Conservation (phyloP, 2,329 filamentous ascomycete genomes). For the Microdochium nivale region DNA sequence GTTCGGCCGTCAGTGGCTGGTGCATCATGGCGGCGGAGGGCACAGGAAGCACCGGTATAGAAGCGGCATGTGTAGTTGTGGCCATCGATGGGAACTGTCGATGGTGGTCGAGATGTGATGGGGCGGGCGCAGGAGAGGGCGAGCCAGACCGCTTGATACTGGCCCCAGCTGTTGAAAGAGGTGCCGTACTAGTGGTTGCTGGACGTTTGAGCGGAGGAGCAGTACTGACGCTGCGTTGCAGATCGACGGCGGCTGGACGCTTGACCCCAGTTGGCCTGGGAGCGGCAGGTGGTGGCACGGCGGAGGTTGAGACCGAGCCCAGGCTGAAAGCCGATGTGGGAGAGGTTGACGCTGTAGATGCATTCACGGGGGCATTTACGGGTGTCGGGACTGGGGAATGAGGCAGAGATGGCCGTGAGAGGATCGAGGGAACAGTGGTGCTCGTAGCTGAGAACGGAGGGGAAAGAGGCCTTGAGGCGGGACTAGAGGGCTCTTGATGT, state of each 20-base stretch:
- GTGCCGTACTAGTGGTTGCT: not conserved
- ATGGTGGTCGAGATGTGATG: not conserved
- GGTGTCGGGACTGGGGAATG: not conserved
- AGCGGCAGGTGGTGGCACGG: not conserved
- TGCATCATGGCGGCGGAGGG: not conserved
- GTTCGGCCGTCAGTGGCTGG: conserved; percentile 18
- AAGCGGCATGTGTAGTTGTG: not conserved
- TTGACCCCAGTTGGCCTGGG: not conserved
- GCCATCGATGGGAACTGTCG: not conserved
- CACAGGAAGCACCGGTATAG: not conserved
- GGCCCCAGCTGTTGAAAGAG: not conserved
- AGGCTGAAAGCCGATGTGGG: not conserved
- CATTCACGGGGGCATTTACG: not conserved
- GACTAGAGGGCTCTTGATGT: not conserved
- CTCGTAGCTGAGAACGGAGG: not conserved
- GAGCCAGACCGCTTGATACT: not conserved
- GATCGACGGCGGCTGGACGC: not conserved
- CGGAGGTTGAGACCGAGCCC: not conserved
- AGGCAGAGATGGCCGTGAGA: not conserved
- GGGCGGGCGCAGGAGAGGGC: not conserved
- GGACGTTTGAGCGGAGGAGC: not conserved
- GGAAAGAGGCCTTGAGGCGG: not conserved
- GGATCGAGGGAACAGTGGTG: not conserved
- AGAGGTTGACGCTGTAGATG: not conserved
- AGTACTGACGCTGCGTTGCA: not conserved